Percentiles rank a stretch among this genome's conserved stretches.
phyloP scores from a whole-genome alignment of 768 basidiomycete genomes.

The Lactarius tabidus region DNA sequence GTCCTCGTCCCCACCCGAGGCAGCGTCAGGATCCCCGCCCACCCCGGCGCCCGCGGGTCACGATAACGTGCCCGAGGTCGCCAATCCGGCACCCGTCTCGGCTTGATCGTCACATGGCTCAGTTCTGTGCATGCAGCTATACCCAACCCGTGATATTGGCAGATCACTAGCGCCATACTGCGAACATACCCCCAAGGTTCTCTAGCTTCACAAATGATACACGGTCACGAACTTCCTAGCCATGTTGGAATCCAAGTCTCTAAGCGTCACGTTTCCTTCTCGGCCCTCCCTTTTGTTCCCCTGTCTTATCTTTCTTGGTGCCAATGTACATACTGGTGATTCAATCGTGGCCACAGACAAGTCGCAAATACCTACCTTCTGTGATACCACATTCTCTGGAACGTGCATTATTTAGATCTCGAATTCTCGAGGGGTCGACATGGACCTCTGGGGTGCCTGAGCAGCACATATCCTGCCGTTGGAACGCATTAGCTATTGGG shows the following conservation, averaged over 20 bases:
- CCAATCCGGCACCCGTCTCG: not conserved
- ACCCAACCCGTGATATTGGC: not conserved
- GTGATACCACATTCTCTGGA: not conserved
- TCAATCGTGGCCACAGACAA: not conserved
- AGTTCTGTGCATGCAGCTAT: not conserved
- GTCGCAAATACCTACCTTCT: not conserved
- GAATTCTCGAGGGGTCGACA: not conserved
- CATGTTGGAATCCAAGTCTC: too few species aligned
- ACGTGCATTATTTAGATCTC: not conserved
- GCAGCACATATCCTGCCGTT: not conserved
- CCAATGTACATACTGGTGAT: not conserved
- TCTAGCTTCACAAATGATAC: not conserved
- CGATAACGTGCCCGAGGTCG: not conserved
- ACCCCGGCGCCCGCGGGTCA: slow-evolving; percentile 11
- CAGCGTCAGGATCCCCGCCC: slow-evolving; percentile 11
- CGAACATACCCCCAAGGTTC: not conserved
- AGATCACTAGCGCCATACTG: slow-evolving; percentile 1
- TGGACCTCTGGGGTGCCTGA: not conserved
- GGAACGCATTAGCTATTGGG: not conserved
- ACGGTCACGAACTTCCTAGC: too few species aligned
- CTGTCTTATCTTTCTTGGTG: not conserved
- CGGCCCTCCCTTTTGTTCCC: not conserved
- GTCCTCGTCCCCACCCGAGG: not conserved
- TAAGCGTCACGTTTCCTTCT: not conserved
- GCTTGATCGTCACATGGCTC: not conserved